Base-by-base conservation (phyloP, 2,329 filamentous ascomycete species). In the Aureobasidium musti region DNA sequence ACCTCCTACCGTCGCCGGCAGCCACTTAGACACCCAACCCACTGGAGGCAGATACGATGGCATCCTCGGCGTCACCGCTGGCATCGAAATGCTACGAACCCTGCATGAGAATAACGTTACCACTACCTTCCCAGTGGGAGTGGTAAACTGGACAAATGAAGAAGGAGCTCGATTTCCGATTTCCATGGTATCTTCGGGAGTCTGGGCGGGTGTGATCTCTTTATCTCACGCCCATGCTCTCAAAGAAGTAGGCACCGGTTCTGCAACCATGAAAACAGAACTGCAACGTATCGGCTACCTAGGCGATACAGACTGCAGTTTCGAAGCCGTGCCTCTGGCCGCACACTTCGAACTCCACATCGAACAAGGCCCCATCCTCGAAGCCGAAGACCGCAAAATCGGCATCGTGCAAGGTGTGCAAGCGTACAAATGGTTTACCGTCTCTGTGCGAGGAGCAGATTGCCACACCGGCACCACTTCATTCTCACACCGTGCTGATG, bases 261-360 rank as follows among this genome's bases (percentile, higher is more conserved):
- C 79, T 1, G 84, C 85, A 33, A 89, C 86, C 13, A 86, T 90
- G 82, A 88, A 83, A 71, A 84, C 81, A 0, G 90, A 92, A 68
- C 82, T 95, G 0, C 80, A 89, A 73, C 83, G 89, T 17, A 92
- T 92, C 60, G 87, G 87, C 0, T 92, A 91, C 69, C 78, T 91
- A 0, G 91, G 90, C 17, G 70, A 77, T 0, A 77, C 82, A 0
- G 82, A 83, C 10, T 84, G 85, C 26, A 86, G 81, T 63, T 82
- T 89, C 74, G 80, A 83, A 68, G 79, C 82, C 37, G 85, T 83
- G 19, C 89, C 89, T 0, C 86, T 92, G 77, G 89, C 86, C 0
- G 90, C 89, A 0, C 90, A 94, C 75, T 93, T 94, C 72, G 91
- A 94, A 76, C 82, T 95, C 11, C 91, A 95, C 73, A 94, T 94